Base-by-base conservation (phyloP, 768 basidiomycete species). In the Naganishia randhawae region DNA sequence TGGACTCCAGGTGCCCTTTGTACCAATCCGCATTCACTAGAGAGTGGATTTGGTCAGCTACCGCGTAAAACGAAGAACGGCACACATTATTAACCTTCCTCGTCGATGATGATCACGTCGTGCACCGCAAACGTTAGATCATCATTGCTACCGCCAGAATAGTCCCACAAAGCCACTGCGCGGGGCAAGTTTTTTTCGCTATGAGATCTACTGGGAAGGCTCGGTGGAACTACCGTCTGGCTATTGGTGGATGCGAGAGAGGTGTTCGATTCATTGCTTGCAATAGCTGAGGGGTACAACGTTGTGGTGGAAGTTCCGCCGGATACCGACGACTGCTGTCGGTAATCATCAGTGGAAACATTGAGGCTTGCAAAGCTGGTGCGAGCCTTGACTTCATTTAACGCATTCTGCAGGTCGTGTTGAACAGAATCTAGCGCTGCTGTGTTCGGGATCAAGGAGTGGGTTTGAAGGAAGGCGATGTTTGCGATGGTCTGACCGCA, bases 11-110 rank as follows among this genome's bases (percentile, higher is more conserved):
- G 55, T 67, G 66, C 29, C 66, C 66, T 48, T 55, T 42, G 31
- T 67, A 57, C 66, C 66, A 67, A n/a, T 67, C 66, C 39, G 66
- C 31, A 31, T 67, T 67, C 42, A 67, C 66, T 67, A 29, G 4
- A 35, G 14, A 8, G 19, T 11, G 13, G 11, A 35, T 16, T 16
- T 25, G 3, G n/a, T 31, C 14, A 25, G 35, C 41, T 1, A 42
- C 19, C 55, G 8, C 6, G 4, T 1, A 19, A 39, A 8, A 31
- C 0, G 29, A 10, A 22, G 19, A 42, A 31, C 9, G 31, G 4
- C 8, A 29, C n/a, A 32, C 8, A 17, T 16, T 22, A 32, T 54
- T 50, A 32, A 50, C 66, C 66, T 53, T 67, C 66, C 33, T 67
- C 66, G 17, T 67, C 66, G 1, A 67, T 51, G 54, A 57, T 57